Evolutionary conservation across 495 filamentous ascomycete species (phyloP).

Genomic region (Aspergillus sclerotioniger): DNA sequence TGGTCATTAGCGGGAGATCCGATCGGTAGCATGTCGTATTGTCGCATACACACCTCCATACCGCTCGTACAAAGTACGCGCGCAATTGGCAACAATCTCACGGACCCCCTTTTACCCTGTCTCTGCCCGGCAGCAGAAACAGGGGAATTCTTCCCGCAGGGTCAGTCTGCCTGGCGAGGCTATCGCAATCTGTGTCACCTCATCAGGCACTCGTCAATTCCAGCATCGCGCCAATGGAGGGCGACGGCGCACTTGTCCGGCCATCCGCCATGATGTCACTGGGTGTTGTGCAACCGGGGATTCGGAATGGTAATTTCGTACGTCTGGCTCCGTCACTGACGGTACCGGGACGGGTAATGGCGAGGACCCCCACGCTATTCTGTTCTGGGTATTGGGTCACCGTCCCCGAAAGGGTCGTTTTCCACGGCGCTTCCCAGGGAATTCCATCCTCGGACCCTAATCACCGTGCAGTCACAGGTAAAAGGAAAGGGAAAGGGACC

Average conservation of each 20-base stretch:
- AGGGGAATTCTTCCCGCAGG: not conserved
- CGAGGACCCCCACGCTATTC: slow-evolving; percentile 8
- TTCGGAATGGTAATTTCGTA: slow-evolving; percentile 3
- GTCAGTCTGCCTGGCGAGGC: not conserved
- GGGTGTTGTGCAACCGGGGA: slow-evolving; percentile 1
- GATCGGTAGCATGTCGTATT: slow-evolving; percentile 14
- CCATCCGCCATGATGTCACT: slow-evolving; percentile 14
- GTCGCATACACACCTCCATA: slow-evolving; percentile 6
- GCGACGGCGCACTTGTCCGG: not conserved
- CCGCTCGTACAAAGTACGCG: not conserved
- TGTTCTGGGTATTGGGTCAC: not conserved
- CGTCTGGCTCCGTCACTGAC: not conserved
- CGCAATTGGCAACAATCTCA: not conserved
- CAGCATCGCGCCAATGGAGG: not conserved
- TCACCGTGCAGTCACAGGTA: too few species aligned
- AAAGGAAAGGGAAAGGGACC: too few species aligned
- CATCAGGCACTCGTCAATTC: not conserved
- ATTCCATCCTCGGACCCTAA: too few species aligned
- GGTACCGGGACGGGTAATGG: slow-evolving; percentile 4
- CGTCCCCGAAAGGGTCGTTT: not conserved
- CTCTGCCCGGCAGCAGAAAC: not conserved
- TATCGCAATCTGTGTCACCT: not conserved
- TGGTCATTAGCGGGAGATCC: slow-evolving; percentile 29
- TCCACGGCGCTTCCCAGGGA: not conserved
- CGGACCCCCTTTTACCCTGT: not conserved